Evolutionary conservation across 371 early-diverging fungal genomes (phyloP), one percentile per base, ranked within the genome.

Genomic region (Syncephalastrum sp.): DNA sequence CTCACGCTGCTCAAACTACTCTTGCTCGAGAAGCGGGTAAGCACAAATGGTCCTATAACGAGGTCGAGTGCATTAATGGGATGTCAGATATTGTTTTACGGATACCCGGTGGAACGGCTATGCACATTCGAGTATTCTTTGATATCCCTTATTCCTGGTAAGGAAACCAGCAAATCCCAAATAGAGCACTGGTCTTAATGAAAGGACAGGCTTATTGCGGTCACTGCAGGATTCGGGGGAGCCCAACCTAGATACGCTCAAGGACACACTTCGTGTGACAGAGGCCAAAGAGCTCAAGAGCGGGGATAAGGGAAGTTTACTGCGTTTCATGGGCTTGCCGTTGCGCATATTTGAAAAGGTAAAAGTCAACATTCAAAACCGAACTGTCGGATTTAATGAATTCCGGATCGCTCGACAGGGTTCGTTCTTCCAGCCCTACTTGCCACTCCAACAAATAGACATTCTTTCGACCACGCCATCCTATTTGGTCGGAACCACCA

Each of bases 381-480:
- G 38, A 33, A 10, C 17, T 52, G 52, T 6, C 2, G 42, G 21
- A 25, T 17, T 16, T n/a, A 12, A 23, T 47, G n/a, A 16, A 21
- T 21, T 21, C 21, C 21, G 42, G 46, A 50, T 43, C 38, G 16
- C 53, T 56, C 43, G 13, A 2, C 54, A 87, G 86, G 89, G 89
- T 0, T 79, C 85, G 0, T 90, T 92, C 50, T 91, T 91, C 59
- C 92, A 91, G 55, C 93, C 93, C 8, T 93, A 93, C 60, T 70
- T 91, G 46, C 92, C 93, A 12, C 69, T 93, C 10, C 93, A 93
- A 59, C 93, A 93, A 63, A 89, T 93, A 23, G 91, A 93, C 50
- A 85, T 84, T 58, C 60, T 91, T 0, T 83, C 83, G 42, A 79
- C 87, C 12, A 90, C 92, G 3, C 74, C 74, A 46, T 80, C 89